Percentiles rank a stretch among this genome's conserved stretches.
Evolutionary conservation across 768 basidiomycete species (phyloP).

Genomic region (Termitomyces sp.): DNA sequence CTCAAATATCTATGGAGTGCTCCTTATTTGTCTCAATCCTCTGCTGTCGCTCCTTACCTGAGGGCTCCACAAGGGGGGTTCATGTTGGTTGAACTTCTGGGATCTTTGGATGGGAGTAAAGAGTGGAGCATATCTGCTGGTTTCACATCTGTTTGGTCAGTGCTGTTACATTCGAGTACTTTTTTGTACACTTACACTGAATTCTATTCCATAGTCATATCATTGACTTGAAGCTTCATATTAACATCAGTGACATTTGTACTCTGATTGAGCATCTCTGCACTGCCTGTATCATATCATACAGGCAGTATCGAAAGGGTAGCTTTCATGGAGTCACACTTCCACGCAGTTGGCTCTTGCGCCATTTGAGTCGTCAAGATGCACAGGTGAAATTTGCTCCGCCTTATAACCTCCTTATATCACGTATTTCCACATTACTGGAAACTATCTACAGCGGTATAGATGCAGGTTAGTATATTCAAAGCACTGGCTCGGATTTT

Average conservation of each 20-base stretch:
- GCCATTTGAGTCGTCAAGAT: constrained; percentile 14
- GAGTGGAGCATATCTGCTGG: constrained; percentile 29
- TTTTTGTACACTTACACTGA: neutral
- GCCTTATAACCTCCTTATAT: constrained; percentile 10
- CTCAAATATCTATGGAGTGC: constrained; percentile 27
- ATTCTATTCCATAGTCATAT: constrained; percentile 35
- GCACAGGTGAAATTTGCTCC: constrained; percentile 1
- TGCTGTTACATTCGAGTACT: neutral
- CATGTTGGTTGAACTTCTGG: constrained; percentile 19
- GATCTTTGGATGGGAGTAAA: constrained; percentile 22
- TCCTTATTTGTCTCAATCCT: neutral
- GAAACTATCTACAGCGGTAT: constrained; percentile 24
- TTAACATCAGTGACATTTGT: constrained; percentile 50
- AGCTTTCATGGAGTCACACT: constrained; percentile 45
- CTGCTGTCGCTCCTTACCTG: constrained; percentile 8
- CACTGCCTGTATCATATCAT: constrained; percentile 34
- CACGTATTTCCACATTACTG: constrained; percentile 20
- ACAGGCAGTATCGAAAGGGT: constrained; percentile 11
- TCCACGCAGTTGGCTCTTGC: constrained; percentile 50
- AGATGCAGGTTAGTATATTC: constrained; percentile 18
- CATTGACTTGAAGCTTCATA: constrained; percentile 27
- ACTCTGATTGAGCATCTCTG: constrained; percentile 48
- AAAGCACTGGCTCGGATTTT: neutral
- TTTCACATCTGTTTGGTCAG: constrained; percentile 38
- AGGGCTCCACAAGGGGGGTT: constrained; percentile 7